Conservation (phyloP, 352 stramenopile genomes). For the Phytophthora sojae region DNA sequence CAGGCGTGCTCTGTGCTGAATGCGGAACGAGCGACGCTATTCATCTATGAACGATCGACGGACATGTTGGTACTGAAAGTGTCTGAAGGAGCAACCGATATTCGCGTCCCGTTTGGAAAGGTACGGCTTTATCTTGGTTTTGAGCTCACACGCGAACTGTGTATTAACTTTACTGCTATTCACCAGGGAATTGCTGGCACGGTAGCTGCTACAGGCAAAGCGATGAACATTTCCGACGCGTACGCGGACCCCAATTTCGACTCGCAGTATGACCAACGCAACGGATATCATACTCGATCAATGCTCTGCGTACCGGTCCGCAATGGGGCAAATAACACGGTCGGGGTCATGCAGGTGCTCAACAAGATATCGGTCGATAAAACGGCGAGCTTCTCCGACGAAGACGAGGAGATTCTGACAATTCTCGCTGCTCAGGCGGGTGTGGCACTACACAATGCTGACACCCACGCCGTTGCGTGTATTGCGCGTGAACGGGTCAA, state of each 20-base stretch:
- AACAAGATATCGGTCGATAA: slow-evolving; percentile 81
- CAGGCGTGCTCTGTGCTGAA: slow-evolving; percentile 89
- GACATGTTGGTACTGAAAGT: slow-evolving; percentile 89
- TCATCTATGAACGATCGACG: slow-evolving; percentile 83
- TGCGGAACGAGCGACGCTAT: slow-evolving; percentile 90
- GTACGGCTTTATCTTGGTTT: slow-evolving; percentile 28
- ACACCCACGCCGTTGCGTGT: slow-evolving; percentile 68
- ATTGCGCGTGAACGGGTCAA: slow-evolving; percentile 70
- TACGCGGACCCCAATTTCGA: slow-evolving; percentile 96
- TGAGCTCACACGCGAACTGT: not conserved
- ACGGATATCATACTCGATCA: slow-evolving; percentile 91
- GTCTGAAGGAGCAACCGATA: slow-evolving; percentile 85
- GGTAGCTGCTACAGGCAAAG: slow-evolving; percentile 79
- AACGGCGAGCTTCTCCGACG: slow-evolving; percentile 73
- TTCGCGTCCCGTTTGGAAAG: slow-evolving; percentile 84
- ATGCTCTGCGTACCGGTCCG: slow-evolving; percentile 93
- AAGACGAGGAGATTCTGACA: slow-evolving; percentile 89
- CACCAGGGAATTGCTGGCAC: slow-evolving; percentile 88
- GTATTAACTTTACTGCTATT: not conserved
- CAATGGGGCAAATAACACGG: slow-evolving; percentile 78
- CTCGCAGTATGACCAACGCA: slow-evolving; percentile 90
- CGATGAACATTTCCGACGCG: slow-evolving; percentile 92
- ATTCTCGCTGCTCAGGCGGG: slow-evolving; percentile 89
- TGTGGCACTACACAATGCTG: slow-evolving; percentile 88
- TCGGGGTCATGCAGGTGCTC: slow-evolving; percentile 92